phyloP scores from a whole-genome alignment of 2,329 filamentous ascomycete genomes.

The Malbranchea cinnamomea region DNA sequence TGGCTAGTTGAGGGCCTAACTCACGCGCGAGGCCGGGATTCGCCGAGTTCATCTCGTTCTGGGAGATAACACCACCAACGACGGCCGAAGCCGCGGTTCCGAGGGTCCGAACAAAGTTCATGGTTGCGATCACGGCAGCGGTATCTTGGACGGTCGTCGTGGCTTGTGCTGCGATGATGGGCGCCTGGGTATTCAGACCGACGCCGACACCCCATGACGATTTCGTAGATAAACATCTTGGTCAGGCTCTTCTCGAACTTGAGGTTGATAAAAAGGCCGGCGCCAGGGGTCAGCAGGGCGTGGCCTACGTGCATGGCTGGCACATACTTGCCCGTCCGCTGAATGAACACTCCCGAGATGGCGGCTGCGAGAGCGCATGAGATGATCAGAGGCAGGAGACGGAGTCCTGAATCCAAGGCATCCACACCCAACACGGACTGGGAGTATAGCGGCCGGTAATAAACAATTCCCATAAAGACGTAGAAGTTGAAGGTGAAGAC shows the following conservation, averaged over 20 bases:
- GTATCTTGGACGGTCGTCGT: slow-evolving; percentile 45
- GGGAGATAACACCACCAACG: slow-evolving; percentile 38
- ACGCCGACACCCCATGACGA: slow-evolving; percentile 45
- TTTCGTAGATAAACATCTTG: slow-evolving; percentile 38
- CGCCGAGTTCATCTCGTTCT: slow-evolving; percentile 33
- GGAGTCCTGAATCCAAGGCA: slow-evolving; percentile 59
- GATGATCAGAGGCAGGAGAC: slow-evolving; percentile 55
- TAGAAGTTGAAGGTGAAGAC: slow-evolving; percentile 60
- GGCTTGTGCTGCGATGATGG: slow-evolving; percentile 49
- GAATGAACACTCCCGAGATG: slow-evolving; percentile 50
- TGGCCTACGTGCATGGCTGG: slow-evolving; percentile 33
- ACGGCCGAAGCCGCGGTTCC: slow-evolving; percentile 44
- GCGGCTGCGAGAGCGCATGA: slow-evolving; percentile 48
- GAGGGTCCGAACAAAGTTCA: slow-evolving; percentile 45
- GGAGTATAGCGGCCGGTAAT: slow-evolving; percentile 77
- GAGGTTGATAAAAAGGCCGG: slow-evolving; percentile 48
- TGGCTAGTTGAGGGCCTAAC: slow-evolving; percentile 16
- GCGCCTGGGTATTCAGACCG: slow-evolving; percentile 48
- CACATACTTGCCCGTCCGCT: slow-evolving; percentile 55
- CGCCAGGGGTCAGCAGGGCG: slow-evolving; percentile 36
- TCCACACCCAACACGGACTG: slow-evolving; percentile 56
- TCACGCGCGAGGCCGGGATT: slow-evolving; percentile 29
- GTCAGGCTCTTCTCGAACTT: slow-evolving; percentile 38
- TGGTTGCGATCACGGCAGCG: slow-evolving; percentile 47
- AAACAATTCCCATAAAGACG: slow-evolving; percentile 62